Percentiles rank a stretch among this genome's conserved stretches.
Conservation (phyloP, 352 stramenopile genomes). For the Pythium phragmiticola region DNA sequence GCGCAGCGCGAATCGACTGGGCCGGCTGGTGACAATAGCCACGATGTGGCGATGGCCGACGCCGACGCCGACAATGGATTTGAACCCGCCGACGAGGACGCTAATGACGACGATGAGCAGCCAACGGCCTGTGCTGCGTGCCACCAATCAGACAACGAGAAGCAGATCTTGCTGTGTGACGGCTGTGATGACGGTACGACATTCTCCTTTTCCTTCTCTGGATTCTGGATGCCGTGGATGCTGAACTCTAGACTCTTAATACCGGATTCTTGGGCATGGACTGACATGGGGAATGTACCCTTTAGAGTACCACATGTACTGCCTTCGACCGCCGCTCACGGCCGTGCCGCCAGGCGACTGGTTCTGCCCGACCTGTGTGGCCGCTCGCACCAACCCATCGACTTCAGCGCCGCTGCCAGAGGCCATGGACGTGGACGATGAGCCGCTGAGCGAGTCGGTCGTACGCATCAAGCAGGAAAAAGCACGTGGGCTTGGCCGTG, state of each 20-base stretch:
- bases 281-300: too few species aligned
- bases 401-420: background rate
- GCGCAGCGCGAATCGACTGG: slow-evolving; percentile 2
- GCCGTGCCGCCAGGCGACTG: slow-evolving; percentile 47
- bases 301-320: slow-evolving; percentile 62
- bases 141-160: slow-evolving; percentile 36
- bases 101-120: slow-evolving; percentile 23
- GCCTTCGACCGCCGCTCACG: slow-evolving; percentile 46
- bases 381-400: background rate
- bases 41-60: slow-evolving; percentile 13
- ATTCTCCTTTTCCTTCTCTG: background rate
- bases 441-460: slow-evolving; percentile 5
- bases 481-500: background rate
- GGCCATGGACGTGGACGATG: slow-evolving; percentile 21
- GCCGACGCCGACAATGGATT: slow-evolving; percentile 1
- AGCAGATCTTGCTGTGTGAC: slow-evolving; percentile 54
- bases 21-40: background rate
- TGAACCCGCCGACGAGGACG: slow-evolving; percentile 3
- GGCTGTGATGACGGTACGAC: slow-evolving; percentile 39
- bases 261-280: too few species aligned
- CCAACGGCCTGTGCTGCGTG: slow-evolving; percentile 46
- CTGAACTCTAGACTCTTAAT: too few species aligned
- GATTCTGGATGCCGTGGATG: background rate
- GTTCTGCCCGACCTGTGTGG: slow-evolving; percentile 52
- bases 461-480: slow-evolving; percentile 19